Percentiles rank a stretch among this genome's conserved stretches.
Conservation (phyloP, 192 early-diverging fungal genomes). For the Coemansia sp. region DNA sequence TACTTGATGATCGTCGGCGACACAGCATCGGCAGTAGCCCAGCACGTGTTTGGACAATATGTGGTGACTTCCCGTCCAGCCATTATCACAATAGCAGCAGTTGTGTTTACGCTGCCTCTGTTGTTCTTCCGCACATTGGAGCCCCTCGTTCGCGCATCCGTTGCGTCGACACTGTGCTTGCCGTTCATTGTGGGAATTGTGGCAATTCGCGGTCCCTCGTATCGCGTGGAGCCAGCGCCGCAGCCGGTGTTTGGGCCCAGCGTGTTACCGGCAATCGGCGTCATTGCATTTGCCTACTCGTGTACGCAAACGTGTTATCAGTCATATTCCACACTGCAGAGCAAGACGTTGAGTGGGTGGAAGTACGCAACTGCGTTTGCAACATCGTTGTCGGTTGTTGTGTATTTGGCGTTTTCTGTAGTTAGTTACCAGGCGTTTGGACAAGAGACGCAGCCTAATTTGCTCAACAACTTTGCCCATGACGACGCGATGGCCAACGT, state of each 20-base stretch:
- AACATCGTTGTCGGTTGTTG: slow-evolving; percentile 49
- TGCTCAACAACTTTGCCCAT: slow-evolving; percentile 65
- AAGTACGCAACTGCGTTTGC: slow-evolving; percentile 53
- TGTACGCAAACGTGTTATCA: slow-evolving; percentile 63
- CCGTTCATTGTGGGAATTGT: slow-evolving; percentile 65
- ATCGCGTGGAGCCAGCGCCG: slow-evolving; percentile 52
- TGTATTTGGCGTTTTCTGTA: slow-evolving; percentile 62
- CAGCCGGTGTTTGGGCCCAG: slow-evolving; percentile 58
- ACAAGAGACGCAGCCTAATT: slow-evolving; percentile 58
- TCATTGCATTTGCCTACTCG: slow-evolving; percentile 69
- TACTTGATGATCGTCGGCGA: slow-evolving; percentile 60
- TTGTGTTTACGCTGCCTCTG: slow-evolving; percentile 57
- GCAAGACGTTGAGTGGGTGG: slow-evolving; percentile 56
- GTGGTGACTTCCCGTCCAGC: slow-evolving; percentile 19
- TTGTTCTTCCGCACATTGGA: slow-evolving; percentile 64
- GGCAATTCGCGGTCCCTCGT: slow-evolving; percentile 58
- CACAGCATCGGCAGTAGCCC: slow-evolving; percentile 24
- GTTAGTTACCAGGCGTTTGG: slow-evolving; percentile 66
- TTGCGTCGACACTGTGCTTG: slow-evolving; percentile 59
- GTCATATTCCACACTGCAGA: slow-evolving; percentile 56
- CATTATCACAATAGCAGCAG: slow-evolving; percentile 23
- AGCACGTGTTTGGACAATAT: slow-evolving; percentile 17
- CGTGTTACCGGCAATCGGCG: slow-evolving; percentile 62
- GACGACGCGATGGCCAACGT: slow-evolving; percentile 63
- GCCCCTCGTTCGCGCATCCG: slow-evolving; percentile 58